Evolutionary conservation across 257 asterid species (phyloP).

Genomic region (Voacanga thouarsii): DNA sequence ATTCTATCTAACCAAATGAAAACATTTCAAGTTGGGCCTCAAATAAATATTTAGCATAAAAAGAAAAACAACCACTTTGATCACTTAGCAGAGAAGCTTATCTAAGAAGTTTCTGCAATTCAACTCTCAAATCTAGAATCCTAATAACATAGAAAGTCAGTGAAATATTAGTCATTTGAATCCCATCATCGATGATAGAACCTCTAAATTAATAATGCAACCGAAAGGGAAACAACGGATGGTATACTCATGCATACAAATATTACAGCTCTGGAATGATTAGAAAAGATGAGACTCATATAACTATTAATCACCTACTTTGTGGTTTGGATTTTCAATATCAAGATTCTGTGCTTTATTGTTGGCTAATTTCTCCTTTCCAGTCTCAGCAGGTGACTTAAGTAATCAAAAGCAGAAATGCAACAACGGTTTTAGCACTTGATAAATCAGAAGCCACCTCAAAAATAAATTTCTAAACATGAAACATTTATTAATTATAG

Average conservation of each 20-base stretch:
- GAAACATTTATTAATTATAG: not conserved
- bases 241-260: not conserved
- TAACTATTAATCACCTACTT: conserved; percentile 34
- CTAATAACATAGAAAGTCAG: too few relatives aligned
- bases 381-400: conserved; percentile 45
- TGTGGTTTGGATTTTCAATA: conserved; percentile 22
- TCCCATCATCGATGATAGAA: too few relatives aligned
- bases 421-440: not conserved
- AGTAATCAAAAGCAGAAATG: conserved; percentile 11
- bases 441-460: not conserved
- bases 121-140: too few relatives aligned
- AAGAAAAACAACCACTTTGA: too few relatives aligned
- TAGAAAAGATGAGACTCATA: too few relatives aligned
- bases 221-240: not conserved
- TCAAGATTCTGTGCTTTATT: conserved; percentile 24
- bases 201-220: too few relatives aligned
- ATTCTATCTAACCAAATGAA: too few relatives aligned
- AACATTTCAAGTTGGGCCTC: too few relatives aligned
- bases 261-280: not conserved
- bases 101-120: too few relatives aligned
- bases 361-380: conserved; percentile 28
- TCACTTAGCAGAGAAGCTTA: too few relatives aligned
- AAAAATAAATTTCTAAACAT: not conserved
- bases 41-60: too few relatives aligned
- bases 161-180: too few relatives aligned